A percentile compares a stretch with the other conserved stretches of the same genome.
Evolutionary conservation across 345 rosid genomes (phyloP).

Genomic region (Crucihimalaya himalaica): DNA sequence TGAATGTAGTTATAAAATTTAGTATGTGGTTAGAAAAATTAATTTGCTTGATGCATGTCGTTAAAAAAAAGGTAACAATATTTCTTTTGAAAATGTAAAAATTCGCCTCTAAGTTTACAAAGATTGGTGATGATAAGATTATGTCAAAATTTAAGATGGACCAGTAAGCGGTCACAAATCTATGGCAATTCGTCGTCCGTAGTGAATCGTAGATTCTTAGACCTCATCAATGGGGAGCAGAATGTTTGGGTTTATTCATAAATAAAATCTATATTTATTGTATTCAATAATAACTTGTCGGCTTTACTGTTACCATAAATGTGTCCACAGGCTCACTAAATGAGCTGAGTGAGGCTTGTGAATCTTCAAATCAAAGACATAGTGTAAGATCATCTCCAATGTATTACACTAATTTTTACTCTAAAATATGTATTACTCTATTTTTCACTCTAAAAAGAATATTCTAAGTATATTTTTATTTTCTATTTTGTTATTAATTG

Average conservation of each 20-base stretch:
- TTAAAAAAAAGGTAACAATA: neutral
- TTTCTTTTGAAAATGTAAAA: neutral
- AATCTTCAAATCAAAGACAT: constrained; percentile 36
- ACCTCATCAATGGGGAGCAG: constrained; percentile 16
- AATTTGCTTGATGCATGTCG: neutral
- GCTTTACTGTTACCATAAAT: constrained; percentile 41
- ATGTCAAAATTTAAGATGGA: neutral
- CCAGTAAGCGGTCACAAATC: neutral
- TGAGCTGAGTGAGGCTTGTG: constrained; percentile 26
- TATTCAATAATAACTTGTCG: constrained; percentile 27
- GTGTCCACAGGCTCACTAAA: constrained; percentile 37
- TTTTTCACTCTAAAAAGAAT: too few species aligned
- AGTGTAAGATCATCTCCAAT: neutral
- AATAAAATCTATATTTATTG: constrained; percentile 22
- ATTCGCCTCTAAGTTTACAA: neutral
- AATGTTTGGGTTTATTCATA: constrained; percentile 35
- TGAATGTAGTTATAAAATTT: neutral
- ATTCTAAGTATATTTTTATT: too few species aligned
- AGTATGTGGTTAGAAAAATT: neutral
- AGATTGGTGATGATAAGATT: neutral
- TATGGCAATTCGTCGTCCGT: neutral
- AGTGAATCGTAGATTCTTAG: constrained; percentile 3
- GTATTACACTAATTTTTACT: too few species aligned
- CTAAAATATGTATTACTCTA: too few species aligned
- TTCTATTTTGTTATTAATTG: too few species aligned